These are phyloP conservation scores for Rhodotorula sphaerocarpa DNA, from an alignment of 768 basidiomycete species.

Conservation along the genomic window DNA sequence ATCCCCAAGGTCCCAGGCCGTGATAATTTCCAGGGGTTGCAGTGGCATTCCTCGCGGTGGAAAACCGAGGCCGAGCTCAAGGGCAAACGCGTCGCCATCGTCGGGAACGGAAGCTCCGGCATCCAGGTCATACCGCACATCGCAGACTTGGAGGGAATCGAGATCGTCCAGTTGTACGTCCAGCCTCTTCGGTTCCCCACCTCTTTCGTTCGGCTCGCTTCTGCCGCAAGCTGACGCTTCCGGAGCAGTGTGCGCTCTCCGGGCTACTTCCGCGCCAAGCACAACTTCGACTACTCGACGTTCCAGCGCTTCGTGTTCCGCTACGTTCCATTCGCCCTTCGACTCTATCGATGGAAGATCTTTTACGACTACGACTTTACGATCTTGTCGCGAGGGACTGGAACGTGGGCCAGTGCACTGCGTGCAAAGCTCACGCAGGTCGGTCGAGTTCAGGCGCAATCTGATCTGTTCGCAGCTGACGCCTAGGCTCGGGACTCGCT, in stretches of 20 bases:
- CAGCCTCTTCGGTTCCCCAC: too few relatives aligned
- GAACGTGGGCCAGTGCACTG: slow-evolving; percentile 4
- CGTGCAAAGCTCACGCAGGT: background rate
- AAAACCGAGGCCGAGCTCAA: slow-evolving; percentile 51
- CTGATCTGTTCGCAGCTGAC: too few relatives aligned
- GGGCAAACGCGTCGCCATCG: slow-evolving; percentile 54
- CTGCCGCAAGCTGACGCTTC: background rate
- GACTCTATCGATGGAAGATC: slow-evolving; percentile 28
- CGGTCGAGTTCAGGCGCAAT: too few relatives aligned
- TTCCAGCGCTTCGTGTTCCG: slow-evolving; percentile 19
- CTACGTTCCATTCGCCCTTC: slow-evolving; percentile 23
- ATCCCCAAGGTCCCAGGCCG: slow-evolving; percentile 48
- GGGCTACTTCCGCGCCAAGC: slow-evolving; percentile 18
- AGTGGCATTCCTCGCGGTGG: slow-evolving; percentile 57
- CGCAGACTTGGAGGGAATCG: slow-evolving; percentile 32
- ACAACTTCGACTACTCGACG: slow-evolving; percentile 20
- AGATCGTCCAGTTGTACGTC: slow-evolving; percentile 47
- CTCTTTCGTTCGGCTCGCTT: too few relatives aligned
- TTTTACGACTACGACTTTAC: slow-evolving; percentile 31
- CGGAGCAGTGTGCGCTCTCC: slow-evolving; percentile 17
- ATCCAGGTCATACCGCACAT: slow-evolving; percentile 48
- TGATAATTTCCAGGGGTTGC: slow-evolving; percentile 50
- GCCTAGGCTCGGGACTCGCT: too few relatives aligned
- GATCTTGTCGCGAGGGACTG: slow-evolving; percentile 14
- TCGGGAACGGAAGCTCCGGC: slow-evolving; percentile 60